Evolutionary conservation across 805 yeast species (phyloP), one percentile per base, ranked within the genome.

Genomic region (Zygotorulaspora danielsina): DNA sequence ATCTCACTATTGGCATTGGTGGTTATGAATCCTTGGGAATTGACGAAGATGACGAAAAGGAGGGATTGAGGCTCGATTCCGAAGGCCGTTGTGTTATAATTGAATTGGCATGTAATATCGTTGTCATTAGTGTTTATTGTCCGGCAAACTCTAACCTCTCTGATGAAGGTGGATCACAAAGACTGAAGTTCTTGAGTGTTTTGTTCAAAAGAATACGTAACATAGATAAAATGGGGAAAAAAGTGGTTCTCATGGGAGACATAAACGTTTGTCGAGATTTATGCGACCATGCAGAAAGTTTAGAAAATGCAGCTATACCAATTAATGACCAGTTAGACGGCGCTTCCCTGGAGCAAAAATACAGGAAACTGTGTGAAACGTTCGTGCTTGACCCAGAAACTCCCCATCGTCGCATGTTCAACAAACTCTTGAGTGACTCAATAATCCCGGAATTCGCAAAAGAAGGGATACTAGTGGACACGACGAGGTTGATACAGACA

Each of bases 81-180:
- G 93, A 93, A 58, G 97, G 97, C 1, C 67, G 98, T 31, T 76
- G 85, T 43, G 72, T 88, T 2, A 71, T 85, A 4, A 63, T 89
- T 0, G 97, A 93, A 54, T 55, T 89, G 17, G 75, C 79, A 1
- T 72, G 69, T 45, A 73, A 78, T 38, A 54, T 78, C 1, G 84
- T 84, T 3, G 59, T 84, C 0, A 73, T 84, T 32, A 69, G 80
- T 0, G 71, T 81, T 4, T 90, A 90, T 55, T 90, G 97, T 57
- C 97, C 97, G 0, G 97, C 97, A 1, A 86, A 87, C 57, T 85
- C 97, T 0, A 69, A 70, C 60, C 75, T 72, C 1, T 76, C 87
- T 0, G 82, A 75, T 18, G 81, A 77, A 19, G 95, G 79, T 10
- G 84, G 79, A 48, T 54, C 51, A 9, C 80, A 69, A 48, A 63